Evolutionary conservation across 305 asterid genomes (phyloP).

Genomic region (Fraxinus sp.): DNA sequence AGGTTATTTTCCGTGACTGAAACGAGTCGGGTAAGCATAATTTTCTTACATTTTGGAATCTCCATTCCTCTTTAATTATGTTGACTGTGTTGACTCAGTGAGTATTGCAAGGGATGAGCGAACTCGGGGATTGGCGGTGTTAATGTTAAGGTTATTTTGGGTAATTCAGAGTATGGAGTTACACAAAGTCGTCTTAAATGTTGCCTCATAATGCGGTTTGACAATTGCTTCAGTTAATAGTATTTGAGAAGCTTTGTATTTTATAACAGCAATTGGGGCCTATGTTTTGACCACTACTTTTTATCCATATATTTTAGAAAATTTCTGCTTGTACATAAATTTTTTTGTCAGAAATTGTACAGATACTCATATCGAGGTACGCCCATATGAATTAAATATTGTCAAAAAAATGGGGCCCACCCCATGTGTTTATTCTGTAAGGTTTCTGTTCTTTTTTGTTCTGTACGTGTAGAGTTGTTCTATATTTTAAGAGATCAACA

Average conservation of each 20-base stretch:
- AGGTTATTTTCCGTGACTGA: conserved; percentile 71
- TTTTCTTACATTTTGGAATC: neutral
- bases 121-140: neutral
- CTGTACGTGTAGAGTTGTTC: too few relatives aligned
- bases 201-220: neutral
- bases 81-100: neutral
- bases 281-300: neutral
- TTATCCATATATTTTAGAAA: neutral
- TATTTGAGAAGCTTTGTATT: neutral
- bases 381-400: too few relatives aligned
- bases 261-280: neutral
- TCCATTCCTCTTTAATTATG: neutral
- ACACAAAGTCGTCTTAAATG: neutral
- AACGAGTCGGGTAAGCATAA: conserved; percentile 30
- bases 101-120: neutral
- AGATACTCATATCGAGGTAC: too few relatives aligned
- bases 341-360: too few relatives aligned
- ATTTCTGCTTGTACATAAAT: too few relatives aligned
- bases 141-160: neutral
- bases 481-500: neutral
- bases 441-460: too few relatives aligned
- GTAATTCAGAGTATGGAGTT: neutral
- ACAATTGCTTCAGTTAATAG: neutral
- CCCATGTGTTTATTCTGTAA: too few relatives aligned
- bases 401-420: too few relatives aligned